Base-by-base conservation (phyloP, 2,329 filamentous ascomycete genomes). In the Beauveria scarabaeidicola region DNA sequence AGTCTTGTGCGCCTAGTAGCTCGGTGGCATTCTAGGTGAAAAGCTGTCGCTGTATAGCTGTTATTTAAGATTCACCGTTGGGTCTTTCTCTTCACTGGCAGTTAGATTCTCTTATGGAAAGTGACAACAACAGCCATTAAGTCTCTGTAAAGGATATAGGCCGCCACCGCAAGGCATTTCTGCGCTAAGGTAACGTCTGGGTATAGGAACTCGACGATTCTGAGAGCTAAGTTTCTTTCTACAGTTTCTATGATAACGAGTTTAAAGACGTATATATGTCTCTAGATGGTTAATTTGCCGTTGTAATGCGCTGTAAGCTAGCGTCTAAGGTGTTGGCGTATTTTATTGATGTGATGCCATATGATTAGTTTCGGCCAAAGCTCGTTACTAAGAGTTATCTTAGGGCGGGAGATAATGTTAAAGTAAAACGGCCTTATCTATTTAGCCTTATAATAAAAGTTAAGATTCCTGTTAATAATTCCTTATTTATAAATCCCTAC, bases 291-390 rank as follows among this genome's bases (percentile, higher is more conserved):
- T 46, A 56, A 5, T 60, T 63, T 32, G 63, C 41, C 5, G 50
- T 67, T 17, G 67, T 59, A 11, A 69, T 65, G 63, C 68, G 70
- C 38, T 68, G 54, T 29, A 66, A 25, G 61, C 52, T 5, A 60
- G 65, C 1, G 36, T 52, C 43, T 60, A 67, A 51, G 61, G 0
- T 65, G 61, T 46, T 15, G 10, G n/a, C 47, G 44, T 19, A 55
- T 54, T 3, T 69, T 1, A 53, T 69, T 21, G 67, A 70, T 41
- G 69, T 67, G 10, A 63, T 61, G 4, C 69, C 69, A 3, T 52
- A 62, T 2, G 68, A 70, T 38, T 69, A 67, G 43, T 47, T 69
- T 32, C 61, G 67, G 55, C 68, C 69, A 3, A 69, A 69, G 21
- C 46, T 68, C 0, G 64, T 62, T 8, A 59, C 32, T 0, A 52